phyloP scores from a whole-genome alignment of 805 yeast genomes.

The Saccharomyces eubayanus region DNA sequence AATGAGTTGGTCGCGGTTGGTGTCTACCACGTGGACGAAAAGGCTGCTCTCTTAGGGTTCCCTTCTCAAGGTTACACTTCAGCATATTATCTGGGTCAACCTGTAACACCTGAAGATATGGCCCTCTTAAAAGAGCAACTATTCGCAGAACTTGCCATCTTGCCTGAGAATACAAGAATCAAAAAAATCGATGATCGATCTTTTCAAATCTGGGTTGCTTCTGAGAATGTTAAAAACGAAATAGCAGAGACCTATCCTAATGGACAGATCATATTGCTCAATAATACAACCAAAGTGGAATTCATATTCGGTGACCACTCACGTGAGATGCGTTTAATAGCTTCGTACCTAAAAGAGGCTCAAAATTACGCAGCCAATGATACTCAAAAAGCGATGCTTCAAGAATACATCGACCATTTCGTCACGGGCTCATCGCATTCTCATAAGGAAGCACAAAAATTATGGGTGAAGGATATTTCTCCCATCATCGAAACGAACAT shows the following conservation, averaged over 20 bases:
- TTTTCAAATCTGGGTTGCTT: conserved; percentile 62
- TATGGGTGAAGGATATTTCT: conserved; percentile 81
- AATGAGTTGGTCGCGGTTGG: conserved; percentile 37
- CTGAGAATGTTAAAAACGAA: conserved; percentile 43
- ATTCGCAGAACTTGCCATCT: conserved; percentile 31
- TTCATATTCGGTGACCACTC: conserved; percentile 75
- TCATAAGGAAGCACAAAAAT: conserved; percentile 73
- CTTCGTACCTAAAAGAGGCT: conserved; percentile 48
- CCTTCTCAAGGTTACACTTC: conserved; percentile 70
- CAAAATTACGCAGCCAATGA: conserved; percentile 60
- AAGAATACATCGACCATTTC: conserved; percentile 60
- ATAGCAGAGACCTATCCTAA: conserved; percentile 44
- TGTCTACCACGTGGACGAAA: conserved; percentile 44
- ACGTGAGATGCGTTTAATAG: conserved; percentile 54
- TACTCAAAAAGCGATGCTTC: conserved; percentile 59
- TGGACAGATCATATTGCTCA: conserved; percentile 30
- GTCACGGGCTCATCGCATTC: conserved; percentile 76
- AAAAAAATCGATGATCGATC: conserved; percentile 41
- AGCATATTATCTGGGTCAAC: conserved; percentile 55
- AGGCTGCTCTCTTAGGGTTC: conserved; percentile 58
- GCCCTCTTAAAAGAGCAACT: conserved; percentile 48
- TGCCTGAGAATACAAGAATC: conserved; percentile 68
- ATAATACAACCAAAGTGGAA: conserved; percentile 35
- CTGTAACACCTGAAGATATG: conserved; percentile 48
- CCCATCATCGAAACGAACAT: conserved; percentile 75